Evolutionary conservation across 2,329 filamentous ascomycete genomes (phyloP), one percentile per base, ranked within the genome.

Genomic region (Ustulina deusta): DNA sequence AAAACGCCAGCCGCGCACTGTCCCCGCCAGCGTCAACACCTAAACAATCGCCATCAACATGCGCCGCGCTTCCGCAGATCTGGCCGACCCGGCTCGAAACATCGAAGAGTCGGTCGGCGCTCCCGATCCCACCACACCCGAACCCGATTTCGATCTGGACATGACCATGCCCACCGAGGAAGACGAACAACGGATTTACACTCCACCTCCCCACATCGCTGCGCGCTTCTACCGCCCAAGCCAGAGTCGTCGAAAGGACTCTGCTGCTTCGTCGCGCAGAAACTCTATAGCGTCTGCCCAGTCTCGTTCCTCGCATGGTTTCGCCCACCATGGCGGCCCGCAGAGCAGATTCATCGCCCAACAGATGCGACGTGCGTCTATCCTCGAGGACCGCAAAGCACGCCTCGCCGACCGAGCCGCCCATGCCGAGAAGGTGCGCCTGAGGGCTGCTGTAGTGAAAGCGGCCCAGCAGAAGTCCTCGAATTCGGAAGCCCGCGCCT

Each of bases 401-500:
- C 87, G 92, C 22, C 85, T 96, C 20, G 92, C 93, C 62, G 92
- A 94, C 78, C 85, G 92, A 63, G 93, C 93, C 32, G 91, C 91
- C 7, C 92, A 96, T 79, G 93, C 91, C 25, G 93, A 96, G 79
- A 93, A 94, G 78, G 93, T 96, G 17, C 90, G 93, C 59, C 81
- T 93, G 68, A 87, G 92, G 40, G 92, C 92, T 49, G 92, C 92
- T 10, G 79, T 92, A 65, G 91, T 89, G 67, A 94, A 93, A 79
- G 89, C 91, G 2, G 85, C 89, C 6, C 87, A 89, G 1, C 84
- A 86, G 22, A 88, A 90, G 72, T 87, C 82, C 36, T 88, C 87
- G 2, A 85, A 89, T 62, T 92, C 90, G 51, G 92, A 95, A 77
- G 92, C 94, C 79, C 86, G 91, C 58, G 91, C 92, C 3, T 81